Percentiles rank a stretch among this genome's conserved stretches.
These are phyloP conservation scores for Dendrocalamus latiflorus DNA, from an alignment of 202 grass and related monocot genomes.

Conservation along the genomic window DNA sequence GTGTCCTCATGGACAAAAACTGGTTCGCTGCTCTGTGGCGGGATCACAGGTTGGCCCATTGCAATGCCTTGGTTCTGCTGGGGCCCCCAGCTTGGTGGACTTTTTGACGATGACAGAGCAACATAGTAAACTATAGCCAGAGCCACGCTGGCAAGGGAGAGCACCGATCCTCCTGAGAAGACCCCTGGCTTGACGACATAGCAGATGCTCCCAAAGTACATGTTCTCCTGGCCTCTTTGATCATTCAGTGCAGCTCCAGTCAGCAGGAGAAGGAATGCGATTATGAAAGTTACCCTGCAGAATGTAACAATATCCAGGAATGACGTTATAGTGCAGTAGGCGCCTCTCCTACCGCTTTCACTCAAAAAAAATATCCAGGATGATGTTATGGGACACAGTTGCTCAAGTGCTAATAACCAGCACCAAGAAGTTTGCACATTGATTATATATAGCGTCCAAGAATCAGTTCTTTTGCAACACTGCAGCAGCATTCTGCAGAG, in stretches of 20 bases:
- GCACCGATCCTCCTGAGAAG: slow-evolving; percentile 75
- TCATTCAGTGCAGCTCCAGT: slow-evolving; percentile 86
- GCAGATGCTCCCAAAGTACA: slow-evolving; percentile 88
- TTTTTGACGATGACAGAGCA: slow-evolving; percentile 48
- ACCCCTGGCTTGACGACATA: slow-evolving; percentile 89
- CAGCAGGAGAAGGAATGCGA: slow-evolving; percentile 80
- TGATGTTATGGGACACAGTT: not conserved
- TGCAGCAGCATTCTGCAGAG: not conserved
- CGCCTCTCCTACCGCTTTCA: no score
- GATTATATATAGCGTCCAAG: not conserved
- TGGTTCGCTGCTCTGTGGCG: slow-evolving; percentile 58
- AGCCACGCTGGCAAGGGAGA: slow-evolving; percentile 80
- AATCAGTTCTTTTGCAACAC: not conserved
- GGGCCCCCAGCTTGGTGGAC: slow-evolving; percentile 12
- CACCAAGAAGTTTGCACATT: not conserved
- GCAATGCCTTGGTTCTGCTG: slow-evolving; percentile 65
- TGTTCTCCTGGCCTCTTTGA: slow-evolving; percentile 73
- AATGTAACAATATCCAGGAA: no score
- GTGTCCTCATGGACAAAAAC: slow-evolving; percentile 97
- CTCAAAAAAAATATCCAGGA: not conserved
- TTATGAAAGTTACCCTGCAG: slow-evolving; percentile 79
- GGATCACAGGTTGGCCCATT: slow-evolving; percentile 83
- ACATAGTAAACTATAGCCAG: slow-evolving; percentile 90
- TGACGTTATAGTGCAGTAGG: no score
- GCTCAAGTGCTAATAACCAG: not conserved